Base-by-base conservation (phyloP, 768 basidiomycete genomes). In the Tylopilus subfusipes region DNA sequence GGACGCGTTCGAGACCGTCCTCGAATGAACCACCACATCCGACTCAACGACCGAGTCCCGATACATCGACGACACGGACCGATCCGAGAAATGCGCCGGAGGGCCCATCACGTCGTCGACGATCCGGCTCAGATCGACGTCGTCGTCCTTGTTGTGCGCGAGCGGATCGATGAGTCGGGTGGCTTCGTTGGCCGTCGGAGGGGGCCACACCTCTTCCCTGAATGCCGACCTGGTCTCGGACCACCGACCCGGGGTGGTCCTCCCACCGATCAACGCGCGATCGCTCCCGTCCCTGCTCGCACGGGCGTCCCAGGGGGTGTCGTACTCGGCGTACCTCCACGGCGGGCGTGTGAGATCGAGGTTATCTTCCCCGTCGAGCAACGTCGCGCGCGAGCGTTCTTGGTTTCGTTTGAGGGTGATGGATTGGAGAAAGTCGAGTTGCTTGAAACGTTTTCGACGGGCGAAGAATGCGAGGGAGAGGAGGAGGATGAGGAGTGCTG, bases 71-170 rank as follows among this genome's bases (percentile, higher is more conserved):
- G 68, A 54, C 9, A 70, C 43, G 10, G 68, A 68, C 22, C 49
- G 55, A 21, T 59, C 54, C 18, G 68, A 64, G 21, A 50, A 70
- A 50, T 68, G 68, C 0, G 1, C 50, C 0, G 48, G 67, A 42
- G 4, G 76, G 74, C 79, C 79, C 79, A 81, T 81, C 1, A 81
- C 73, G 45, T 79, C 74, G 51, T 78, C 73, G 10, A 80, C 75
- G 44, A 81, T 79, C 10, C 59, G 68, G n/a, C 67, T 50, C 10
- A 78, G 61, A 49, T 76, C 75, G 31, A 78, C 53, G 25, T 76
- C 70, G 25, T 76, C 70, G 12, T 49, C 53, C 30, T 39, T 19
- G 21, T 36, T 29, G 2, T n/a, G n/a, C n/a, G 48, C 24, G 27
- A 66, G 24, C 0, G 64, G 54, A 13, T 70, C 64, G 39, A 64